Base-by-base conservation (phyloP, 192 early-diverging fungal species). In the Endogone sp. region DNA sequence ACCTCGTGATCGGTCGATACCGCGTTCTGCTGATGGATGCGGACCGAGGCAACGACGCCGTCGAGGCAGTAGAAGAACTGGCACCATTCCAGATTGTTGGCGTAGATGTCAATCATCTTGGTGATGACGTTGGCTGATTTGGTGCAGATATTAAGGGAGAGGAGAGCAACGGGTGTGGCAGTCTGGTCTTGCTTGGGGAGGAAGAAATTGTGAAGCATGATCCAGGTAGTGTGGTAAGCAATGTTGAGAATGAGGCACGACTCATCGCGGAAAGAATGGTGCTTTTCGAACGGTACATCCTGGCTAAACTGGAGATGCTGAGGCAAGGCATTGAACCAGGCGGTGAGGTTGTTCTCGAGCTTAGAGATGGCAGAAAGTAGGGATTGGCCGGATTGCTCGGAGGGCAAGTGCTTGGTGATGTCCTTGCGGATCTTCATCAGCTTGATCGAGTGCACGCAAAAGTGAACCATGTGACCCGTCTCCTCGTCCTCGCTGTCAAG, bases 191-290 rank as follows among this genome's bases (percentile, higher is more conserved):
- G 69, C 25, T 79, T 79, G 25, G 77, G 77, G 49, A 79, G 68
- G 37, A 79, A 79, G 73, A 79, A 79, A 37, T 79, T 71, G 58
- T 79, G 77, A 20, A 79, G 66, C 77, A 79, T 79, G 29, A 79
- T 79, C 77, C 77, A 79, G 2, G 77, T 79, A 3, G 77, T 79
- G 23, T 79, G 72, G 28, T 79, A 75, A 55, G 73, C 72, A 24
- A 79, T 74, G 23, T 79, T 79, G 8, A 79, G 64, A 58, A 79
- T 68, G 3, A 79, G 32, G 26, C 73, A 71, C 21, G 77, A 72
- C 44, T 79, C 77, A 31, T 79, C 73, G 44, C 72, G 29, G 54
- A 79, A 74, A 2, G 73, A 71, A 2, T 70, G 64, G 6, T 72
- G 68, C 6, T 30, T 64, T 44, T 62, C 60, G 4, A 74, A 71